Evolutionary conservation across 2,329 filamentous ascomycete species (phyloP).

Genomic region (Thielaviopsis populi): DNA sequence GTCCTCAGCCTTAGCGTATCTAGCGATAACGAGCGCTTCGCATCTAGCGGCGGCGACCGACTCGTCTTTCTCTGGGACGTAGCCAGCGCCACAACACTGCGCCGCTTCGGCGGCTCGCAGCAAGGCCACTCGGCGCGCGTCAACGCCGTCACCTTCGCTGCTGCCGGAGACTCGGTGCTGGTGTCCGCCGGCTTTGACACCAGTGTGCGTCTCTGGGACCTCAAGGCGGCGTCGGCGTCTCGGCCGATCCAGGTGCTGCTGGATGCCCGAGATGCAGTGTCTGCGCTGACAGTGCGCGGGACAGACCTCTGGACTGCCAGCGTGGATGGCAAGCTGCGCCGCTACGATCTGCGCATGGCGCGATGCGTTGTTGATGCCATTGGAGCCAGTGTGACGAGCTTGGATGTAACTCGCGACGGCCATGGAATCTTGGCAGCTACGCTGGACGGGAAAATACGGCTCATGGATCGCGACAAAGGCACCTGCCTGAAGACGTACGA

Average conservation of each 20-base stretch:
- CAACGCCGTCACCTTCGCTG: conserved; percentile 66
- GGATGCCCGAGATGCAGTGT: conserved; percentile 59
- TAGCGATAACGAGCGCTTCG: conserved; percentile 68
- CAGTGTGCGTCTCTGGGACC: conserved; percentile 63
- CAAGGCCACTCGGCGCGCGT: conserved; percentile 56
- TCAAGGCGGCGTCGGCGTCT: conserved; percentile 31
- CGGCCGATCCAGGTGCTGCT: conserved; percentile 57
- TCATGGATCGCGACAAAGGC: conserved; percentile 69
- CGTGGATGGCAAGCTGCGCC: conserved; percentile 68
- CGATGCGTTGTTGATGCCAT: conserved; percentile 55
- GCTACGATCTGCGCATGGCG: conserved; percentile 73
- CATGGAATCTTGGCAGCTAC: conserved; percentile 59
- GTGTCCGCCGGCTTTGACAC: conserved; percentile 62
- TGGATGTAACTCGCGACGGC: conserved; percentile 55
- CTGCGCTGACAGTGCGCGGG: conserved; percentile 32
- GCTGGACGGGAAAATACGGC: conserved; percentile 59
- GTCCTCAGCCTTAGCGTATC: conserved; percentile 67
- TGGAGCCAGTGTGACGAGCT: conserved; percentile 56
- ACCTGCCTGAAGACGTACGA: conserved; percentile 58
- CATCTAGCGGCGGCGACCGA: conserved; percentile 78
- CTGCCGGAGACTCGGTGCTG: conserved; percentile 57
- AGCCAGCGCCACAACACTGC: conserved; percentile 57
- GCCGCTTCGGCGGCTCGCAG: conserved; percentile 50
- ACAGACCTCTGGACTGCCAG: conserved; percentile 56
- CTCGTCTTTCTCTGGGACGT: conserved; percentile 93